phyloP scores from a whole-genome alignment of 495 filamentous ascomycete species.

The Neurospora terricola region DNA sequence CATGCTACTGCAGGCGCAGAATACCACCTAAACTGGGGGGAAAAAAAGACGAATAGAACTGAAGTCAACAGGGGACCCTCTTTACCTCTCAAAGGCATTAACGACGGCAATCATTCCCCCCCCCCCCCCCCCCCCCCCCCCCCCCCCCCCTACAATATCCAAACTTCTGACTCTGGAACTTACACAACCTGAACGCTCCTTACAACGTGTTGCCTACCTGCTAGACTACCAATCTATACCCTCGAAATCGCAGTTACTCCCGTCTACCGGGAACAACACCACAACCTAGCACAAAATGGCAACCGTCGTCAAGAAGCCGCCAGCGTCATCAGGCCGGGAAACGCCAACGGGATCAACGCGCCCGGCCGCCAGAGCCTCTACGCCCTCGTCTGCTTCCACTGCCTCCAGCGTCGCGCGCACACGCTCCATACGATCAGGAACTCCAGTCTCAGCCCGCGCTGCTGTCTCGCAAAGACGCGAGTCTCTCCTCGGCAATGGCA shows the following conservation, averaged over 20 bases:
- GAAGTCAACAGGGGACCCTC: background rate
- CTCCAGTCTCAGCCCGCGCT: conserved; percentile 60
- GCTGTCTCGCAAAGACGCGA: conserved; percentile 50
- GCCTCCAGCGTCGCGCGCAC: conserved; percentile 31
- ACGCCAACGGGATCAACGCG: conserved; percentile 23
- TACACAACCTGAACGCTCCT: background rate
- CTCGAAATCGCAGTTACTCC: background rate
- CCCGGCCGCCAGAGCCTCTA: conserved; percentile 24
- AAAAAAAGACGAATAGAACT: background rate
- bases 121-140: no score
- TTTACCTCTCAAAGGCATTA: background rate
- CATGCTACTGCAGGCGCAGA: background rate
- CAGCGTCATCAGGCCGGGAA: conserved; percentile 28
- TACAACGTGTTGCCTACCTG: background rate
- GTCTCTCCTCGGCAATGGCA: conserved; percentile 52
- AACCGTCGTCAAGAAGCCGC: conserved; percentile 35
- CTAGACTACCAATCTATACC: background rate
- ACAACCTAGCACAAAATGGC: conserved; percentile 17
- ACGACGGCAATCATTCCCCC: background rate
- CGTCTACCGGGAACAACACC: background rate
- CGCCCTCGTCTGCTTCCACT: conserved; percentile 24
- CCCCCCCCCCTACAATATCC: background rate
- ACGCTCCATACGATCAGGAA: conserved; percentile 42
- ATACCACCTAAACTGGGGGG: background rate
- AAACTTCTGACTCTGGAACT: background rate